These are phyloP conservation scores for Candida khao-thaluensis DNA, from an alignment of 805 yeast species.

Conservation along the genomic window DNA sequence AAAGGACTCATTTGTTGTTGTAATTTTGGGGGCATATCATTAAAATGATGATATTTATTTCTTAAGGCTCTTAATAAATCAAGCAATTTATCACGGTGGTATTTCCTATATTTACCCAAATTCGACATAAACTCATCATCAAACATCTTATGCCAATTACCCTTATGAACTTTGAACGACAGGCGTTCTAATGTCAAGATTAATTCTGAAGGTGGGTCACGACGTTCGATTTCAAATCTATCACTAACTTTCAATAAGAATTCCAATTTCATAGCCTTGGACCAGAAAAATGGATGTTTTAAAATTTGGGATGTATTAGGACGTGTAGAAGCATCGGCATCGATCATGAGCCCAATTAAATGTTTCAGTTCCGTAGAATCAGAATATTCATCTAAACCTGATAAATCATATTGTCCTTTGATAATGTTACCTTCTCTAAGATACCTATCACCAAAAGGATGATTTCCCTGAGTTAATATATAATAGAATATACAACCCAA, in stretches of 20 bases:
- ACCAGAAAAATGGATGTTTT: slow-evolving; percentile 91
- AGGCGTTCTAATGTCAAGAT: slow-evolving; percentile 53
- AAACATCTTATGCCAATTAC: slow-evolving; percentile 77
- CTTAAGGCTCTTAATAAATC: slow-evolving; percentile 87
- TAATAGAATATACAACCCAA: slow-evolving; percentile 93
- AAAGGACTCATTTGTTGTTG: slow-evolving; percentile 68
- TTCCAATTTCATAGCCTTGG: slow-evolving; percentile 66
- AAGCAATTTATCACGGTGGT: slow-evolving; percentile 72
- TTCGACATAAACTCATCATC: slow-evolving; percentile 75
- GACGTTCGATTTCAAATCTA: slow-evolving; percentile 77
- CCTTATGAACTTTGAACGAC: slow-evolving; percentile 49
- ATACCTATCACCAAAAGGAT: slow-evolving; percentile 94
- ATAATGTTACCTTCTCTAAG: slow-evolving; percentile 86
- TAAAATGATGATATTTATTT: slow-evolving; percentile 92
- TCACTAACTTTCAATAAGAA: slow-evolving; percentile 87
- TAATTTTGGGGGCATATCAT: slow-evolving; percentile 75
- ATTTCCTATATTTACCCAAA: slow-evolving; percentile 87
- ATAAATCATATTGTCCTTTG: slow-evolving; percentile 56
- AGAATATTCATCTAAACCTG: slow-evolving; percentile 39
- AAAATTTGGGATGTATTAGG: slow-evolving; percentile 70
- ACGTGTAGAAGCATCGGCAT: slow-evolving; percentile 60
- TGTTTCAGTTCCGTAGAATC: slow-evolving; percentile 67
- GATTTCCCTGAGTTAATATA: slow-evolving; percentile 76
- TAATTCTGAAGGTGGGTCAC: slow-evolving; percentile 73
- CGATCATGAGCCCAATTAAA: slow-evolving; percentile 71